Base-by-base conservation (phyloP, 2,329 filamentous ascomycete genomes). In the Phyllosticta citrichinensis region DNA sequence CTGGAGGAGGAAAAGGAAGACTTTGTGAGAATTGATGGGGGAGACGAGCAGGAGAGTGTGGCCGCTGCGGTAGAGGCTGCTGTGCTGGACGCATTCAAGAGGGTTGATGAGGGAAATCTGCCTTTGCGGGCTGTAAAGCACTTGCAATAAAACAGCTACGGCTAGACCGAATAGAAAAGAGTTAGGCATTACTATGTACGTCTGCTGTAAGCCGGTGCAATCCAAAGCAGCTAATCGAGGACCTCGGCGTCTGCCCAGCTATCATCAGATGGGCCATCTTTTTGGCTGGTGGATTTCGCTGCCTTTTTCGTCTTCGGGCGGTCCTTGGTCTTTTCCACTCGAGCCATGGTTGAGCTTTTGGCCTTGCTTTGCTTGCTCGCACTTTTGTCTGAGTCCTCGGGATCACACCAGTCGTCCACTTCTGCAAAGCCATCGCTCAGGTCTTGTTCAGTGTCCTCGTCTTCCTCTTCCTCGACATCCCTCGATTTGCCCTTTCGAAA, bases 1-100 rank as follows among this genome's bases (percentile, higher is more conserved):
- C 66, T 73, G 60, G 68, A 70, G 47, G 76, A 78, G 57, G 78
- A 81, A 62, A 75, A 75, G 25, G 77, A 79, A 30, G 78, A 83
- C 63, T 79, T 86, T 61, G 73, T 76, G 33, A 70, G 77, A 5
- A 74, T 87, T 56, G 77, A 87, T 75, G 84, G 83, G 3, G 81
- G 81, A 2, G 71, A 69, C 35, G 65, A 74, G 9, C 65, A 83
- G 19, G 78, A 82, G 27, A 76, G 80, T 35, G 83, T 87, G 11
- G 76, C 78, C 27, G 64, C 66, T 52, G 74, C 33, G 50, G 66
- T 75, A 2, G 56, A 63, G 53, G 64, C 67, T 54, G 66, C 64
- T 50, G 69, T 70, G 2, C 58, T 64, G 50, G 63, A 61, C 57
- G 65, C 64, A n/a, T 62, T 73, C 52, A 60, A 66, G 63, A 63